Base-by-base conservation (phyloP, 106 monocot genomes). In the Cymbidium sinense region DNA sequence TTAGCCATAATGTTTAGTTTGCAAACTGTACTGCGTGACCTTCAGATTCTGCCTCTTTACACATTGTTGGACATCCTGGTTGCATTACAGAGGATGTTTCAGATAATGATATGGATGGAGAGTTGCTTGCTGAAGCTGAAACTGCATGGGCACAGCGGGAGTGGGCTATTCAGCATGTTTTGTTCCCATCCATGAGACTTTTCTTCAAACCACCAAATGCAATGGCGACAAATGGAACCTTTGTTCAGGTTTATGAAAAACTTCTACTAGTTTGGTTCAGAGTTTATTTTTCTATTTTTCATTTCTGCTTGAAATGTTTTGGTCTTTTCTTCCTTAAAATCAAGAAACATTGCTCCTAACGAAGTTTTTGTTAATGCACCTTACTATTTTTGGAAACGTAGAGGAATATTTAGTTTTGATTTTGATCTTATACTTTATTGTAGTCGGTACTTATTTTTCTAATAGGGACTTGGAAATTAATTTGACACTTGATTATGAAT, bases 161-260 rank as follows among this genome's bases (percentile, higher is more conserved):
- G 64, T 99, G 99, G 99, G 85, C 88, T 54, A 95, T 99, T 81
- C 99, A 99, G 74, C 99, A 99, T 77, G 90, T 95, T 20, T 84
- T 99, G 69, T 95, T 99, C 73, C 99, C 99, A 73, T 90, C 99
- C 29, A 91, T 99, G 90, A 83, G 99, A 70, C 92, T 99, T 77
- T 99, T 99, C 77, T 90, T 99, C 65, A 95, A 95, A 75, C 99
- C 99, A 52, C 95, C 99, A 73, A 99, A 89, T 35, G 75, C 76
- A 43, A 89, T 99, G 99, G 95, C 90, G n/a, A 85, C 86, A 75
- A 87, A 99, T 86, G 99, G 99, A 82, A 95, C 92, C 44, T 95
- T 99, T 82, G 91, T 99, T 50, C 87, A 99, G 95, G 99, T 96
- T 73, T 31, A 27, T 82, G 7, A 62, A 78, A 72, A 37, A 80